Conservation (phyloP, 2,329 filamentous ascomycete species). For the Colletotrichum eleusines region DNA sequence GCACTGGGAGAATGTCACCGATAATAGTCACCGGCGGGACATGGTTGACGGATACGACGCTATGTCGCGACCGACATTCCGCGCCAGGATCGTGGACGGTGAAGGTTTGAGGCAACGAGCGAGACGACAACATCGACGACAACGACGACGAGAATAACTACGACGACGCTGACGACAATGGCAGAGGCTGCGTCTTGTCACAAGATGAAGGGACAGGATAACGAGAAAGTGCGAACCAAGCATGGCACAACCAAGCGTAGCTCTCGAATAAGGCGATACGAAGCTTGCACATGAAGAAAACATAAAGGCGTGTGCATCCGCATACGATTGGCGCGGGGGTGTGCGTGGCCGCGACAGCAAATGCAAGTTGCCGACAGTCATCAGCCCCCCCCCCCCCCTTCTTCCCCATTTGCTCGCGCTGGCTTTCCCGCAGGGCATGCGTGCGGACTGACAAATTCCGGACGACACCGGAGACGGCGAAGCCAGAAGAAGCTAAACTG, state of each 20-base stretch:
- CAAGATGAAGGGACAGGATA: constrained; percentile 5
- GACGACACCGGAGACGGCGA: constrained; percentile 29
- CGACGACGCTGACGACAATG: neutral
- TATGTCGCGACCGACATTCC: neutral
- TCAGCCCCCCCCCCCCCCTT: neutral
- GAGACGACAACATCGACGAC: neutral
- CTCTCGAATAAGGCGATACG: constrained; percentile 19
- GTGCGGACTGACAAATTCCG: constrained; percentile 12
- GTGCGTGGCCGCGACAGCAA: constrained; percentile 28
- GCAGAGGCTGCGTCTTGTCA: neutral
- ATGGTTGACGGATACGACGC: neutral
- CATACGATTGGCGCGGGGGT: constrained; percentile 16
- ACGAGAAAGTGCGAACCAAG: constrained; percentile 25
- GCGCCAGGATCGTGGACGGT: neutral
- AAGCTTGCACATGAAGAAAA: constrained; percentile 9
- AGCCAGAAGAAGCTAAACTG: constrained; percentile 16
- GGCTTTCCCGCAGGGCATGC: constrained; percentile 10
- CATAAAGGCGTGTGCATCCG: constrained; percentile 7
- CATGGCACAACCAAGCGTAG: too few species aligned
- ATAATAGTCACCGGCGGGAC: neutral
- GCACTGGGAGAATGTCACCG: constrained; percentile 1
- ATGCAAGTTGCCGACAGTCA: constrained; percentile 36
- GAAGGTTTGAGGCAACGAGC: neutral
- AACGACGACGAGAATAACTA: neutral
- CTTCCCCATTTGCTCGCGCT: neutral